Evolutionary conservation across 2,329 filamentous ascomycete genomes (phyloP).

Genomic region (Botrytis pseudocinerea): DNA sequence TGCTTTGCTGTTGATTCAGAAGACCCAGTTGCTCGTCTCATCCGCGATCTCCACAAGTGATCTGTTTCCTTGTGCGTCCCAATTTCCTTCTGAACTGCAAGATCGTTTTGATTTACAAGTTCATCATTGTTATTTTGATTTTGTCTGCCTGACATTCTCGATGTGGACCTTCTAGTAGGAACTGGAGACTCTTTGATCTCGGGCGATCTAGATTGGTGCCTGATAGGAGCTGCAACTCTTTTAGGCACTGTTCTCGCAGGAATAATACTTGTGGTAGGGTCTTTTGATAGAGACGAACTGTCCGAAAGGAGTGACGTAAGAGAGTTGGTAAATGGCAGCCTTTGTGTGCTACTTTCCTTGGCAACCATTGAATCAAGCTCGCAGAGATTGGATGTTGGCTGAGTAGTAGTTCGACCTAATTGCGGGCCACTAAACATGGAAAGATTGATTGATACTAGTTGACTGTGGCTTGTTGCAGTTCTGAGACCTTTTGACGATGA

Average conservation of each 20-base stretch:
- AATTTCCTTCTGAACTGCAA: background rate
- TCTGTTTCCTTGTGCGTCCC: background rate
- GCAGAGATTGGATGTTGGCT: background rate
- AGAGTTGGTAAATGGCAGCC: background rate
- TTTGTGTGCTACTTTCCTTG: background rate
- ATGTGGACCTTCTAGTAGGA: background rate
- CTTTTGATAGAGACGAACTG: background rate
- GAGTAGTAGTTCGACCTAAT: no score
- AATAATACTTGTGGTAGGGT: background rate
- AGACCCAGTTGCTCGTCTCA: background rate
- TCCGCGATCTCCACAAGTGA: background rate
- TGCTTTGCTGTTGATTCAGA: background rate
- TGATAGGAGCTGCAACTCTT: background rate
- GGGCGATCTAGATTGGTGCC: background rate
- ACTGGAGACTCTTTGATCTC: background rate
- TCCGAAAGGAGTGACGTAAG: background rate
- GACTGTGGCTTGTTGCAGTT: no score
- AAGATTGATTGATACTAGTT: background rate
- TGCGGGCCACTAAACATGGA: background rate
- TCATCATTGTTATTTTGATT: background rate
- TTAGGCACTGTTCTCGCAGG: background rate
- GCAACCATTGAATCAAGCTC: background rate
- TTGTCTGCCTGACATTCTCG: background rate
- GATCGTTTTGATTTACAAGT: background rate
- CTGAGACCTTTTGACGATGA: background rate